A percentile compares a stretch with the other conserved stretches of the same genome.
phyloP scores from a whole-genome alignment of 148 eudicot genomes.

The Pharnaceum exiguum region DNA sequence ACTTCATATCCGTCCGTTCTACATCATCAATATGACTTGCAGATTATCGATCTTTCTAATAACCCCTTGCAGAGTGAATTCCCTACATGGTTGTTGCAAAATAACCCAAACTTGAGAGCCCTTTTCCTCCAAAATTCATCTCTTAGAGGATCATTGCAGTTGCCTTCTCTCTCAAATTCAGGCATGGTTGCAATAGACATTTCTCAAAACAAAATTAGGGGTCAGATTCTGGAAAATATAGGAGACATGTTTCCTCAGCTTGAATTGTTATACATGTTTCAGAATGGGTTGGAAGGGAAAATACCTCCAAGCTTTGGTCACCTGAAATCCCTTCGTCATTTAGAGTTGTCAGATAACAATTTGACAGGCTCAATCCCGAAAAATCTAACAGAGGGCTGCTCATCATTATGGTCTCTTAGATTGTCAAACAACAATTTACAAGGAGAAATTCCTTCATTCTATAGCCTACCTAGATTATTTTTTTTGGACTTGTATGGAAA shows the following conservation, averaged over 20 bases:
- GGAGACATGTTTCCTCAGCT: neutral
- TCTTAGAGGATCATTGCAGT: no score
- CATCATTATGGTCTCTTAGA: neutral
- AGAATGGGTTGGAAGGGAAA: constrained; percentile 1
- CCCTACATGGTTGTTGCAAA: no score
- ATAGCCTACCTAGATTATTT: no score
- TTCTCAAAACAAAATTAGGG: constrained; percentile 2
- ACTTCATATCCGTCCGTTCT: no score
- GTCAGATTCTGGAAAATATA: neutral
- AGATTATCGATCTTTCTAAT: no score
- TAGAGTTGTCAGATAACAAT: constrained; percentile 5
- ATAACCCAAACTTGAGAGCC: no score
- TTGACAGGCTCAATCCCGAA: neutral
- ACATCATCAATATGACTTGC: no score
- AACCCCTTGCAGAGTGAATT: no score
- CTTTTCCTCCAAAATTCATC: no score
- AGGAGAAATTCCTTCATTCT: constrained; percentile 3
- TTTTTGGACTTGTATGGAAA: no score
- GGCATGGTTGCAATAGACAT: neutral
- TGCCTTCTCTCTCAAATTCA: no score
- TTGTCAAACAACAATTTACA: constrained; percentile 2
- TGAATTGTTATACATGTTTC: neutral
- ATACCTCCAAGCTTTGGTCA: neutral
- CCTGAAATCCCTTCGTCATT: neutral
- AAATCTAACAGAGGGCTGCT: neutral